Evolutionary conservation across 2,329 filamentous ascomycete genomes (phyloP).

Genomic region (Fulvia fulva): DNA sequence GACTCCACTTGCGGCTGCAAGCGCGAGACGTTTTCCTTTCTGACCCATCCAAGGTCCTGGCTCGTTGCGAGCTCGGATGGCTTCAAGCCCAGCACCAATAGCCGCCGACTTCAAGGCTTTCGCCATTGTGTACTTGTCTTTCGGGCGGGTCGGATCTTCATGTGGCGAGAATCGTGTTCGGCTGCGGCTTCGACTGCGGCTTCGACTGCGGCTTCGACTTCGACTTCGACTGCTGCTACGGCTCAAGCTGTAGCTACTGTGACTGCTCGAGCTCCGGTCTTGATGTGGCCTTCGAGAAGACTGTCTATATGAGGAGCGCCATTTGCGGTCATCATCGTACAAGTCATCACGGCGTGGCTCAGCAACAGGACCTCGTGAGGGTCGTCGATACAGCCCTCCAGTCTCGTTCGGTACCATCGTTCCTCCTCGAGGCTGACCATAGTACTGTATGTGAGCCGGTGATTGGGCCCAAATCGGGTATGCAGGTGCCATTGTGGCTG

Average conservation of each 20-base stretch:
- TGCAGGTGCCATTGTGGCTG: background rate
- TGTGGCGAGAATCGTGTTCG: constrained; percentile 3
- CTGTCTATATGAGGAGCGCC: background rate
- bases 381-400: background rate
- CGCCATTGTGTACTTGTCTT: constrained; percentile 5
- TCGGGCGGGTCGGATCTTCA: constrained; percentile 3
- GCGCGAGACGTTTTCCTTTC: constrained; percentile 5
- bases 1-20: constrained; percentile 6
- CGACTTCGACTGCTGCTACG: background rate
- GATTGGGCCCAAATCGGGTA: background rate
- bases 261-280: constrained; percentile 2
- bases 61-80: constrained; percentile 3
- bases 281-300: background rate
- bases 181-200: constrained; percentile 1
- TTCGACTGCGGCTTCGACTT: background rate
- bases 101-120: constrained; percentile 6
- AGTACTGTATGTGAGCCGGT: background rate
- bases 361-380: background rate
- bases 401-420: background rate
- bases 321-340: background rate
- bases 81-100: constrained; percentile 5
- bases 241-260: background rate
- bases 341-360: background rate
- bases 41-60: constrained; percentile 7
- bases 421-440: background rate